Percentiles rank a stretch among this genome's conserved stretches.
Evolutionary conservation across 2,329 filamentous ascomycete species (phyloP).

Genomic region (Moelleriella libera): DNA sequence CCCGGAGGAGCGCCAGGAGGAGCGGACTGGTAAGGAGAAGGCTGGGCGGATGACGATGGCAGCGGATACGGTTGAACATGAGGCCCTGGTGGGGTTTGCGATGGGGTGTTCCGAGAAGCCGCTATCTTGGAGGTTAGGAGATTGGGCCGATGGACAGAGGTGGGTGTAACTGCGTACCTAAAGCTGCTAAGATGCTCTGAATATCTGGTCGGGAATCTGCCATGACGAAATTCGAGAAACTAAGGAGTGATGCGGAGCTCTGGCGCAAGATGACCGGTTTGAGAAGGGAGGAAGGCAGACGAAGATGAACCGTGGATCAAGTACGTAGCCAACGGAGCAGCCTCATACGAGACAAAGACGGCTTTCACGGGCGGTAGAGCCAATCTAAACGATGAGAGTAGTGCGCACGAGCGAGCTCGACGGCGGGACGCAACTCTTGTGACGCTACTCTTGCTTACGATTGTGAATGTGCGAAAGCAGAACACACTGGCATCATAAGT

Average conservation of each 20-base stretch:
- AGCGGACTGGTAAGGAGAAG: slow-evolving; percentile 21
- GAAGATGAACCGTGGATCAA: neutral
- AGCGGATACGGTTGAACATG: slow-evolving; percentile 24
- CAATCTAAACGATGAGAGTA: no score
- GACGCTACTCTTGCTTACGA: no score
- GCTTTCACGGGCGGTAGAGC: neutral
- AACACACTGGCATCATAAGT: no score
- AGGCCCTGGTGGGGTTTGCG: slow-evolving; percentile 24
- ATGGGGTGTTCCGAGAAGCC: slow-evolving; percentile 28
- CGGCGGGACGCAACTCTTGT: no score
- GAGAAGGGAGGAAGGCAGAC: neutral
- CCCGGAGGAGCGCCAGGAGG: slow-evolving; percentile 19
- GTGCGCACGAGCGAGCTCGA: no score
- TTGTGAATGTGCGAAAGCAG: no score
- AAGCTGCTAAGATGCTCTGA: slow-evolving; percentile 32
- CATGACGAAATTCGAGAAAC: slow-evolving; percentile 12
- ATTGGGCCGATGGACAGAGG: neutral
- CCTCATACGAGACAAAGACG: neutral
- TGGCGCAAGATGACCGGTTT: no score
- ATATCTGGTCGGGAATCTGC: slow-evolving; percentile 25
- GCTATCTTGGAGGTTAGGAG: slow-evolving; percentile 14
- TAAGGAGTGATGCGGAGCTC: neutral
- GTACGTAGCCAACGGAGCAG: neutral
- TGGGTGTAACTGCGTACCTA: slow-evolving; percentile 22
- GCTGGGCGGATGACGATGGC: slow-evolving; percentile 20